Base-by-base conservation (phyloP, 805 yeast species). In the Debaryomyces maramus region DNA sequence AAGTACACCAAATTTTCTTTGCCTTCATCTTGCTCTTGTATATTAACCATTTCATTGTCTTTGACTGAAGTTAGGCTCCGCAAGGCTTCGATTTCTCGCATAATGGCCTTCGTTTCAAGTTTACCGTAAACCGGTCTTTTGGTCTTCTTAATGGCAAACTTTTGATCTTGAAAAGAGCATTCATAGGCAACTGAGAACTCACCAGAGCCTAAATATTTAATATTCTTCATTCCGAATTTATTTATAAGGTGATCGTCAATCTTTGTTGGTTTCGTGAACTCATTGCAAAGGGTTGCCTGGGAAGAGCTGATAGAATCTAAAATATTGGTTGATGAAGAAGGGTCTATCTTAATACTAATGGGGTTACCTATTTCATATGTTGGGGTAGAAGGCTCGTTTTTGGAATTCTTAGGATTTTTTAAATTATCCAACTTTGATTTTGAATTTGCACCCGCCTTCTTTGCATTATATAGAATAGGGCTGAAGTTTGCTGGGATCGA, bases 131-230 rank as follows among this genome's bases (percentile, higher is more conserved):
- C 63, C 21, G 83, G 84, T 37, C 80, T 77, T 54, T 85, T 88
- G 19, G 93, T 80, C 43, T 96, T 74, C 62, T 93, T 93, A 38
- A 93, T 93, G 0, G 98, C 98, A 60, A 81, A 88, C 52, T 78
- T 81, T 34, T 76, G 74, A 38, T 73, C 71, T 44, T 81, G 81
- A 53, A 81, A 85, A 11, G 80, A 72, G 31, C 91, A 91, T 46
- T 85, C 85, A 61, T 81, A 93, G 13, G 95, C 99, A 16, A 80
- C 71, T 2, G 97, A 88, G 55, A 93, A 93, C 60, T 88, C 96
- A 17, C 99, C 98, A 24, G 77, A 70, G 2, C 96, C 96, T 16
- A 91, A 67, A 32, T 82, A 64, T 32, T 74, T 72, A 32, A 91
- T 90, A 46, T 83, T 81, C 16, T 58, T 53, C 45, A 52, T 48